Base-by-base conservation (phyloP, 176 grass and related monocot genomes). In the Phragmites australis region DNA sequence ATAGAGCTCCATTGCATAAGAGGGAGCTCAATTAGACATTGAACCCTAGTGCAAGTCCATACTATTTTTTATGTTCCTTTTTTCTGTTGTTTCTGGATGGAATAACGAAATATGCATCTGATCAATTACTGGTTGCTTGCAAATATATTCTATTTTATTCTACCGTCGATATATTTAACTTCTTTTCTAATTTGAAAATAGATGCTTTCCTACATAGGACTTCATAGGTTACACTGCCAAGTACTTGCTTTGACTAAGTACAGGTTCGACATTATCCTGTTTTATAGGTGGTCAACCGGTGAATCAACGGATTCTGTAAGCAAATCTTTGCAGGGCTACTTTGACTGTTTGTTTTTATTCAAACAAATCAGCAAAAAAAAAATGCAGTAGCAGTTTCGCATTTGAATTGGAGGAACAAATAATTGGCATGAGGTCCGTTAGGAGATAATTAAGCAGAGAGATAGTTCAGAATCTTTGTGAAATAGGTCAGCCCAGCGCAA, bases 1-100 rank as follows among this genome's bases (percentile, higher is more conserved):
- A 30, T 18, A 29, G 14, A 59, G 65, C 12, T 85, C 32, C 42
- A 26, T 78, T 31, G 44, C 65, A 59, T 59, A 17, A 30, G 30
- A 70, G 8, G 59, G 62, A 83, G 82, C 82, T 84, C 85, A 84
- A 57, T 82, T 71, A 87, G 75, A 7, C 75, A 80, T 80, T 90
- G 88, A 87, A 84, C 84, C 32, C 60, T 82, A 37, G 56, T 57
- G 39, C 65, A 77, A 55, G 1, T 37, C 6, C 34, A 49, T 76
- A 54, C 1, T 23, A 0, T 23, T 54, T 61, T 68, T 22, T 34
- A 3, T 13, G 60, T 12, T 11, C 18, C 2, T 31, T 48, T 40
- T 67, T 31, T 12, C 16, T 10, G 16, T 64, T 12, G 1, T 46
- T 29, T 29, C 43, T 43, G 0, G 1, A 59, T 22, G 2, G 3